Base-by-base conservation (phyloP, 2,329 filamentous ascomycete genomes). In the Fusarium veterinarium region DNA sequence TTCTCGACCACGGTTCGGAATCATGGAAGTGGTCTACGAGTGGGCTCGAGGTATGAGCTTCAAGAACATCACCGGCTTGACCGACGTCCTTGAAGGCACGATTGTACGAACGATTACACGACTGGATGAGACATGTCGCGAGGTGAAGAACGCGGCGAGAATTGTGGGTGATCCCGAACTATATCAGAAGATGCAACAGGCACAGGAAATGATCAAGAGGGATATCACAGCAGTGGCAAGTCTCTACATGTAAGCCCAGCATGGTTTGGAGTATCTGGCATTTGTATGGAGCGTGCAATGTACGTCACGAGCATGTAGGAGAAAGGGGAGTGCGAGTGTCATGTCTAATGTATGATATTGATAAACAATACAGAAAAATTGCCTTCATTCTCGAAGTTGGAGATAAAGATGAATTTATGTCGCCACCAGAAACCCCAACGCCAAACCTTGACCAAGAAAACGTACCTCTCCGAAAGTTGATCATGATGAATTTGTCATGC, bases 11-110 rank as follows among this genome's bases (percentile, higher is more conserved):
- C 89, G 95, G 14, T 99, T 99, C 80, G 96, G 95, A 3, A 88
- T 99, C 62, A 95, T 97, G 80, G 96, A 99, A 82, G 96, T 99
- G 0, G 97, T 99, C 38, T 98, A 98, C 80, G 96, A 99, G 82
- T 99, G 96, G 96, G 96, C 96, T 14, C 88, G 94, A 55, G 96
- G 96, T 31, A 98, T 98, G 94, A 95, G 93, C 58, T 99, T 99
- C 87, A 97, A 97, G 83, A 95, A 96, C 73, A 99, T 99, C 75
- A 98, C 95, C 0, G 93, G 95, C 74, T 84, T 99, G 79, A 99
- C 96, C 12, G 95, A 98, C 81, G 95, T 99, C 64, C 90, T 98
- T 77, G 96, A 99, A 82, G 96, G 96, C 3, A 98, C 96, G 1
- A 98, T 99, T 83, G 96, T 99, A 52, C 87, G 96, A 58, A 95